These are phyloP conservation scores for Acorus calamus DNA, from an alignment of 106 monocot genomes.

Conservation along the genomic window DNA sequence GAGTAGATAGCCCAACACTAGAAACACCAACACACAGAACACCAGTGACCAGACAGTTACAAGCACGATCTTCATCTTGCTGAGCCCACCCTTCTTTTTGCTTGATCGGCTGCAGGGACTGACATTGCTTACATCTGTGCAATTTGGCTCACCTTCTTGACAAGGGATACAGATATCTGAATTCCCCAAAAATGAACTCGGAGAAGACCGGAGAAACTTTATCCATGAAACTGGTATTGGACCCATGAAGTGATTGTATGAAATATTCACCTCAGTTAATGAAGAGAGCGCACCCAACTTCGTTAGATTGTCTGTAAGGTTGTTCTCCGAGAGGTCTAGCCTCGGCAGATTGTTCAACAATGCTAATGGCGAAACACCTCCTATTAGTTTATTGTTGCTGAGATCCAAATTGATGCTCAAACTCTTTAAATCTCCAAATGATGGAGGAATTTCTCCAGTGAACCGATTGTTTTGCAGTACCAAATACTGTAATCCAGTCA, in stretches of 20 bases:
- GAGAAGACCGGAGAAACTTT: constrained; percentile 36
- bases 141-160: constrained; percentile 7
- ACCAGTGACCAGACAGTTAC: constrained; percentile 35
- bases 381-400: constrained; percentile 57
- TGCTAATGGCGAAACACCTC: constrained; percentile 30
- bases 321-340: constrained; percentile 74
- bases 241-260: constrained; percentile 67
- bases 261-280: constrained; percentile 48
- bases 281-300: constrained; percentile 27
- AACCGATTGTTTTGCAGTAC: constrained; percentile 48
- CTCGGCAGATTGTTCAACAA: constrained; percentile 34
- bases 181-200: constrained; percentile 64
- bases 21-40: constrained; percentile 26
- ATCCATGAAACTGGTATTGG: constrained; percentile 36
- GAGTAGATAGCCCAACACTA: constrained; percentile 16
- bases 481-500: constrained; percentile 29
- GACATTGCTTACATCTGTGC: constrained; percentile 15
- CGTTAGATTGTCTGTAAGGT: constrained; percentile 45
- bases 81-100: constrained; percentile 8
- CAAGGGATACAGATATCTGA: constrained; percentile 54
- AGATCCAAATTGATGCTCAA: constrained; percentile 47
- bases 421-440: constrained; percentile 37
- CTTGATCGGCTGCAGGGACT: constrained; percentile 23
- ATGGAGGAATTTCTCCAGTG: constrained; percentile 64
- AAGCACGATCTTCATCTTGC: constrained; percentile 18